Base-by-base conservation (phyloP, 495 filamentous ascomycete genomes). In the Aeminium ludgeri region DNA sequence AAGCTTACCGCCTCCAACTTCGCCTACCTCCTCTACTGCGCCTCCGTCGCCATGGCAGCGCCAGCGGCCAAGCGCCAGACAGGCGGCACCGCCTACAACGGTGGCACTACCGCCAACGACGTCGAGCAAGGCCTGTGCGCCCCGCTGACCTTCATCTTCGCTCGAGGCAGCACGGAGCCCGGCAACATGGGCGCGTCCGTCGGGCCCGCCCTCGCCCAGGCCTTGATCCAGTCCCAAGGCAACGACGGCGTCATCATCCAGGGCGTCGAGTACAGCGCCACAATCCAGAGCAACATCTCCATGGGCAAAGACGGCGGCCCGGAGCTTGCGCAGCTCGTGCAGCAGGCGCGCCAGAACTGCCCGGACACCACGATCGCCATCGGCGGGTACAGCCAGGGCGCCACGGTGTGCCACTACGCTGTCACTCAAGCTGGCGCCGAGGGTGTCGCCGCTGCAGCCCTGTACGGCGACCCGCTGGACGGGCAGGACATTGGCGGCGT, bases 341-440 rank as follows among this genome's bases (percentile, higher is more conserved):
- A 60, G 25, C 53, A 63, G 8, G 65, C 66, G 2, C 55, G 68
- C 6, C 48, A 44, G n/a, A 53, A 63, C 19, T 80, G 74, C 46
- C 73, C 75, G 1, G 59, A 65, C 29, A 76, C 72, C 35, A 71
- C 74, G 54, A 61, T 78, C 40, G 65, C 76, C n/a, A 54, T 72
- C 8, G 62, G 65, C 6, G 75, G 74, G 20, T 80, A 77, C 51
- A 73, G 68, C 1, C 73, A 76, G 48, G 70, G 66, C 12, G 61
- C 60, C 0, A 64, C 67, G 60, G 55, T 70, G 11, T 62, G 66
- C 1, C 71, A 71, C 56, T 65, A 66, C 37, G 67, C 67, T 25
- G 32, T 39, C 13, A 19, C 17, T 5, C 19, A 30, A 16, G 34
- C 32, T 20, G 45, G 40, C 15, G 44, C 38, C 1, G 13, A 15